phyloP scores from a whole-genome alignment of 2,329 filamentous ascomycete species.

The Acarospora socialis region DNA sequence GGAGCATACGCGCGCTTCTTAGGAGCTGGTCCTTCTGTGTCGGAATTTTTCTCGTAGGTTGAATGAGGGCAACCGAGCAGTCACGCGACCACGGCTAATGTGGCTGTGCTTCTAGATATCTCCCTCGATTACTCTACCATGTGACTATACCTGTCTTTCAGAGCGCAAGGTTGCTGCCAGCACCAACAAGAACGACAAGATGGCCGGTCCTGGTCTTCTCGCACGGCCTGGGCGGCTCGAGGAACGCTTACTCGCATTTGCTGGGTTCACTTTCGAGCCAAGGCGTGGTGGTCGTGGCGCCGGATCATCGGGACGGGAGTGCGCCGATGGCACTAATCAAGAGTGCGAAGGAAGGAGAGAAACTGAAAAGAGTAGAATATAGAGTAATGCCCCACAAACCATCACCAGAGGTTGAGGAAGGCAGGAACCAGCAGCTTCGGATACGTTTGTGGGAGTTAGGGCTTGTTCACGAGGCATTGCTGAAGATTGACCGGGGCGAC shows the following conservation, averaged over 20 bases:
- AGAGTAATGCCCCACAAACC: conserved; percentile 42
- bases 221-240: conserved; percentile 66
- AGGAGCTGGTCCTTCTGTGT: conserved; percentile 43
- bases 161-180: conserved; percentile 41
- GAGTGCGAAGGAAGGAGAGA: conserved; percentile 33
- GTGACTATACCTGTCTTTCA: conserved; percentile 24
- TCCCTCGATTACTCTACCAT: conserved; percentile 59
- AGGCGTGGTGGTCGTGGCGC: conserved; percentile 65
- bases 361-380: conserved; percentile 10
- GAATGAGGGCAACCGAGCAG: too few relatives aligned
- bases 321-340: conserved; percentile 61
- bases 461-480: conserved; percentile 51
- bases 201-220: conserved; percentile 81
- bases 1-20: conserved; percentile 65
- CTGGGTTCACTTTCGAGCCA: conserved; percentile 66
- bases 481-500: conserved; percentile 48
- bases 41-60: conserved; percentile 45
- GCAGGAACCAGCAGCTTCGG: conserved; percentile 55
- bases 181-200: conserved; percentile 33
- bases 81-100: not conserved
- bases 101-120: conserved; percentile 32
- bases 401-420: conserved; percentile 49
- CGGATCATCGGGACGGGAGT: conserved; percentile 73
- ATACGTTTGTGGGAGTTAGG: conserved; percentile 70
- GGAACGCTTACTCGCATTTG: conserved; percentile 76